Base-by-base conservation (phyloP, 805 yeast genomes). In the Metschnikowia peoriensis region DNA sequence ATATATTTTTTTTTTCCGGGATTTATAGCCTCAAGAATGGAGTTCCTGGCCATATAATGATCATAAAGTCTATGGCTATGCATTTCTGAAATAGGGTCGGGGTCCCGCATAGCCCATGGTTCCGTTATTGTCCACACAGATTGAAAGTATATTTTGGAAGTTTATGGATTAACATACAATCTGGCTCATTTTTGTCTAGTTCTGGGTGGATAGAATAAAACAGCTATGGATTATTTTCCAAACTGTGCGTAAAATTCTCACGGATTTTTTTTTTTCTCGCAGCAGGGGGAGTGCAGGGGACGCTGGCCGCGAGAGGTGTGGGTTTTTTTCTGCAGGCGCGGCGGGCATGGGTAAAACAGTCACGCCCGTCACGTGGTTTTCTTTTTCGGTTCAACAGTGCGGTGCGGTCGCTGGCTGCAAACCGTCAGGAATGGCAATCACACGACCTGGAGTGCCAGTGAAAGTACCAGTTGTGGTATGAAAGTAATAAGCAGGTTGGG, bases 101-200 rank as follows among this genome's bases (percentile, higher is more conserved):
- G 22, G 22, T 22, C 4, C 22, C 22, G 22, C 22, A 22, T 22
- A 22, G 22, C 22, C 22, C 22, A 22, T 22, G 22, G 35, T 2
- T 32, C 35, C 35, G 12, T 10, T 32, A 32, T 32, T 32, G 35
- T 32, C 14, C 35, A 32, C 35, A 32, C 35, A 38, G 40, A 16
- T 32, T 32, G 35, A 32, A 32, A 32, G 35, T 32, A 22, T 22
- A 2, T 32, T 32, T 32, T 14, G 22, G 29, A 15, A 15, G 50
- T 14, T 9, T 15, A 17, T 22, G 41, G 35, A 35, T 28, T 42
- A 46, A 68, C 73, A 68, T 69, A 69, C 73, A 61, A 64, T 55
- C 60, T 63, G 67, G 63, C 70, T 66, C 70, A 66, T 66, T 62
- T 50, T 59, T 64, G 60, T 53, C 62, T 59, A 53, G 61, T 53